Conservation (phyloP, 768 basidiomycete genomes). For the Agaricus sinodeliciosus region DNA sequence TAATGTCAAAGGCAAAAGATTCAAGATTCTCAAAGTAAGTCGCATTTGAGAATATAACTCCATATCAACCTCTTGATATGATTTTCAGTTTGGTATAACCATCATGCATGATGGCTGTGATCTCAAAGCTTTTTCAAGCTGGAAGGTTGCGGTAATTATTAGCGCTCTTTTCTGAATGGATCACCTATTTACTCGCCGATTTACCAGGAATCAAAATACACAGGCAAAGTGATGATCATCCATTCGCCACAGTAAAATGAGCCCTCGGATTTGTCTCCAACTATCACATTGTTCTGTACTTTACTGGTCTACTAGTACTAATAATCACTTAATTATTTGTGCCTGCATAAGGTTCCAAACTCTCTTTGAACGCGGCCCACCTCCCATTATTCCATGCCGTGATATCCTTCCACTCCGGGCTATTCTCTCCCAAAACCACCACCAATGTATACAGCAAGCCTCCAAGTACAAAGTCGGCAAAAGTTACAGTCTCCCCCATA, state of each 20-base stretch:
- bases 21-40: not conserved
- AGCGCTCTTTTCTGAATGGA: not conserved
- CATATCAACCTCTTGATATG: not conserved
- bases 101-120: not conserved
- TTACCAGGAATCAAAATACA: no score
- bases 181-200: no score
- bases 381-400: conserved; percentile 15
- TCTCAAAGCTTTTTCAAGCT: not conserved
- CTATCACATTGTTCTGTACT: no score
- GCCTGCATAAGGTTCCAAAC: conserved; percentile 7
- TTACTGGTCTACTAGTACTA: not conserved
- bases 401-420: conserved; percentile 17
- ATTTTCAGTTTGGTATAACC: not conserved
- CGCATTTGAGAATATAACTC: not conserved
- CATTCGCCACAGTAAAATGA: no score
- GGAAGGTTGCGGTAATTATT: not conserved
- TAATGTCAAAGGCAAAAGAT: not conserved
- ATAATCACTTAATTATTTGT: not conserved
- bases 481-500: conserved; percentile 9
- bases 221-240: no score
- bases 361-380: conserved; percentile 13
- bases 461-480: conserved; percentile 11
- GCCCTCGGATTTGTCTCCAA: no score
- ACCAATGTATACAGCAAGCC: conserved; percentile 5
- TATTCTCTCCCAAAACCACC: conserved; percentile 12